Conservation (phyloP, 331 rosid species). For the Pyrus hybrid region DNA sequence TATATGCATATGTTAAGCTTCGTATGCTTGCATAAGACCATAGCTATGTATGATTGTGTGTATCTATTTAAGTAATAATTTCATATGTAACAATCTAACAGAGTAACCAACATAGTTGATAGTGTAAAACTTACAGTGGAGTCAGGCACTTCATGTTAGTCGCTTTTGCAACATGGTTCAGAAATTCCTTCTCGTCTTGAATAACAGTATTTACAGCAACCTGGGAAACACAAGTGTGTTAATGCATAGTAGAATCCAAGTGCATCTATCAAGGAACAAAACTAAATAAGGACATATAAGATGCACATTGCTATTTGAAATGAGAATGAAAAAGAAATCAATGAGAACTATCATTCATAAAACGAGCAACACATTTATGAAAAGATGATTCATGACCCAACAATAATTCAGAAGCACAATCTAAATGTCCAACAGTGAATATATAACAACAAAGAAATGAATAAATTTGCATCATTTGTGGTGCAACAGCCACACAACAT, state of each 20-base stretch:
- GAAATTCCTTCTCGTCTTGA: constrained; percentile 83
- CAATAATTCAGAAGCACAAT: background rate
- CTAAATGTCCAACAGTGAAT: background rate
- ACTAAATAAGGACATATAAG: background rate
- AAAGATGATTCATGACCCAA: background rate
- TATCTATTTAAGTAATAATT: background rate
- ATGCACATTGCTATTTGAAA: background rate
- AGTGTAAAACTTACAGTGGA: constrained; percentile 60
- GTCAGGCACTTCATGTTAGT: constrained; percentile 99
- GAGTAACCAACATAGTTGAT: background rate
- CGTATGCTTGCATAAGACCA: background rate
- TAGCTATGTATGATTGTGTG: background rate
- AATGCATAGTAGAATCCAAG: constrained; percentile 2
- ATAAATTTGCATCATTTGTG: background rate
- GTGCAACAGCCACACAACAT: background rate
- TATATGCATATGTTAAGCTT: background rate
- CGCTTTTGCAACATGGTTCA: constrained; percentile 81
- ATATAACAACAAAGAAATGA: background rate
- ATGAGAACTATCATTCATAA: background rate
- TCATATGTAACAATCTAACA: background rate
- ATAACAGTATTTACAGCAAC: constrained; percentile 89
- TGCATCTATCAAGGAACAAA: constrained; percentile 1
- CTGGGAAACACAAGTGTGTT: constrained; percentile 23
- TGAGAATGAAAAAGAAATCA: background rate
- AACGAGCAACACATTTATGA: background rate